Conservation (phyloP, 1,284 basidiomycete genomes). For the Cutaneotrichosporon sp. region DNA sequence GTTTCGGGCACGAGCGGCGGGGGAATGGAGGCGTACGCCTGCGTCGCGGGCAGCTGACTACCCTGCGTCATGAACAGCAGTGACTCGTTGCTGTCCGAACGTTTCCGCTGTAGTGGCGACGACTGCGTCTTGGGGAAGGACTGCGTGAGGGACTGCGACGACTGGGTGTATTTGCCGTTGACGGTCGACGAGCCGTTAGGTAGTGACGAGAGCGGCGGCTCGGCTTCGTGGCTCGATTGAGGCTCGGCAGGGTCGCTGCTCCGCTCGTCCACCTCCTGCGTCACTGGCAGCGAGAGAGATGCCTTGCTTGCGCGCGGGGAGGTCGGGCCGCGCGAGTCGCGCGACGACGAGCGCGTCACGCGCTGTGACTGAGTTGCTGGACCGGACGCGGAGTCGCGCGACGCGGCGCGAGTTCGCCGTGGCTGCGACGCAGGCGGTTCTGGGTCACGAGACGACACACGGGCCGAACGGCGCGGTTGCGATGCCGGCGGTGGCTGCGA, state of each 20-base stretch:
- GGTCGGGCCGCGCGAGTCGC: not conserved
- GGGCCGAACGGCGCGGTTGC: not conserved
- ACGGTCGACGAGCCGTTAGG: not conserved
- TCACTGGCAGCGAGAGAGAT: not conserved
- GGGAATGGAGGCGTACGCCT: slow-evolving; percentile 24
- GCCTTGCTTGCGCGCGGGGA: not conserved
- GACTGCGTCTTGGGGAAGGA: slow-evolving; percentile 15
- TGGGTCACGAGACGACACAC: slow-evolving; percentile 5
- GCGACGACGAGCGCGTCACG: slow-evolving; percentile 3
- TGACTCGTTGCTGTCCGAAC: slow-evolving; percentile 1
- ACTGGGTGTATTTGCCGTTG: not conserved
- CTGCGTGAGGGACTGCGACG: not conserved
- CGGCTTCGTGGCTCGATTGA: too few species aligned
- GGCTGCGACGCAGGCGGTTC: too few species aligned
- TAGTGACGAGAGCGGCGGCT: too few species aligned
- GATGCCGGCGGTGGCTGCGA: not conserved
- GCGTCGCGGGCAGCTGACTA: slow-evolving; percentile 26
- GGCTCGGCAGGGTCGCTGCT: too few species aligned
- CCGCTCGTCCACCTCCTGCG: not conserved
- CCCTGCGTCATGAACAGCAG: slow-evolving; percentile 31
- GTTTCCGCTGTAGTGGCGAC: slow-evolving; percentile 8
- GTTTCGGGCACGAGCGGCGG: slow-evolving; percentile 20
- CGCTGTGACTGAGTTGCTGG: slow-evolving; percentile 9
- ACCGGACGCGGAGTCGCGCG: not conserved
- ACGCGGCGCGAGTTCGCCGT: too few species aligned